Percentiles rank a stretch among this genome's conserved stretches.
Evolutionary conservation across 306 rosid genomes (phyloP).

Genomic region (Ammopiptanthus mongolicus): DNA sequence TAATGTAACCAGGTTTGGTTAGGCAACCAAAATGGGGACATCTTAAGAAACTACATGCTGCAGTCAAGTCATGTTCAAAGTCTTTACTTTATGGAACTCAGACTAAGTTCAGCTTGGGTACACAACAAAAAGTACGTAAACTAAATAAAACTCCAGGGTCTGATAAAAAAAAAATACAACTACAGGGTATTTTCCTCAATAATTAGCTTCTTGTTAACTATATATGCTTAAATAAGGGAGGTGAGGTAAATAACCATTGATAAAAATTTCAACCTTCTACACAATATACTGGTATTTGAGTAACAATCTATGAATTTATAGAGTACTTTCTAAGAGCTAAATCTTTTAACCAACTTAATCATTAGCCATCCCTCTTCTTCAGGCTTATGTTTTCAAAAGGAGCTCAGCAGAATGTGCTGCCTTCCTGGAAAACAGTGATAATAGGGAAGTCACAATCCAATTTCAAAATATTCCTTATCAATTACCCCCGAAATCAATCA

Average conservation of each 20-base stretch:
- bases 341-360: background rate
- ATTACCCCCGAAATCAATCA: conserved; percentile 38
- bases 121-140: conserved; percentile 30
- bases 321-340: background rate
- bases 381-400: conserved; percentile 44
- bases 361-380: conserved; percentile 2
- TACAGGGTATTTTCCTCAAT: background rate
- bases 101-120: conserved; percentile 23
- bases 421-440: conserved; percentile 40
- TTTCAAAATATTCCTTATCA: conserved; percentile 20
- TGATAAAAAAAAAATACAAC: too few relatives aligned
- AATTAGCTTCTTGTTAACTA: background rate
- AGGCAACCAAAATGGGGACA: conserved; percentile 76
- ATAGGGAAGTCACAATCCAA: background rate
- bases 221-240: background rate
- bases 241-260: background rate
- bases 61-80: conserved; percentile 49
- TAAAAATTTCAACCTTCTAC: background rate
- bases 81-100: conserved; percentile 42
- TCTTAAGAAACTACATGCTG: conserved; percentile 68
- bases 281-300: background rate
- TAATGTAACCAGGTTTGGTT: conserved; percentile 42
- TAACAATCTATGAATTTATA: background rate
- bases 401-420: conserved; percentile 39
- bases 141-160: background rate